Percentiles rank a stretch among this genome's conserved stretches.
Conservation (phyloP, 1,284 basidiomycete genomes). For the Malassezia sympodialis region DNA sequence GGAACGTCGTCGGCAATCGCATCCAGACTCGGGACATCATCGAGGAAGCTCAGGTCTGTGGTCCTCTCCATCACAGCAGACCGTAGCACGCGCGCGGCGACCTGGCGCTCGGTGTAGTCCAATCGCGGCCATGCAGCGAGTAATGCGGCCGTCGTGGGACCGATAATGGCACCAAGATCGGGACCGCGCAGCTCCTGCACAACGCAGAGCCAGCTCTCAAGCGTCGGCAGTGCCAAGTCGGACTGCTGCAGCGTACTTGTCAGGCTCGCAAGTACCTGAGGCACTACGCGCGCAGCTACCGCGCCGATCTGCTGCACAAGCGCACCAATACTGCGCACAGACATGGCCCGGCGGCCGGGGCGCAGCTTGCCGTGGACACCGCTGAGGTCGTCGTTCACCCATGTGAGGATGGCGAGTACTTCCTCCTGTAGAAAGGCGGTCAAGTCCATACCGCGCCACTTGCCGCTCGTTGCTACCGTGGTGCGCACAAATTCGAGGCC, state of each 20-base stretch:
- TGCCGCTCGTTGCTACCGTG: conserved; percentile 4
- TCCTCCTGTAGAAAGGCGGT: conserved; percentile 31
- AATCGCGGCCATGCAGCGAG: conserved; percentile 68
- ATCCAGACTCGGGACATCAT: conserved; percentile 56
- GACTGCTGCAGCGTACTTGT: conserved; percentile 70
- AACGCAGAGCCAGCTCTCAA: conserved; percentile 74
- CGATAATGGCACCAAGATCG: conserved; percentile 75
- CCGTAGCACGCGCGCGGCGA: conserved; percentile 59
- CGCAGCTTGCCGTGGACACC: conserved; percentile 35
- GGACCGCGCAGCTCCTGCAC: conserved; percentile 60
- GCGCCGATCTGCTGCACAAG: conserved; percentile 63
- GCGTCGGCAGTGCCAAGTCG: conserved; percentile 65
- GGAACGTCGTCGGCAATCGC: conserved; percentile 35
- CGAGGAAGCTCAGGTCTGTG: conserved; percentile 54
- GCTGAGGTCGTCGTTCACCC: conserved; percentile 42
- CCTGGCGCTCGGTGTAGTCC: conserved; percentile 53
- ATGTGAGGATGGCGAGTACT: conserved; percentile 40
- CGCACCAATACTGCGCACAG: conserved; percentile 61
- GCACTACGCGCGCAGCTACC: conserved; percentile 30
- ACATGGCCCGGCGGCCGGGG: conserved; percentile 28
- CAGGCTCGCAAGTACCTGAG: conserved; percentile 77
- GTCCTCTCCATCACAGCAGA: conserved; percentile 62
- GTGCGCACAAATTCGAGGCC: conserved; percentile 30
- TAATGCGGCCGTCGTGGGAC: conserved; percentile 76
- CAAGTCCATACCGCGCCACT: conserved; percentile 22